Base-by-base conservation (phyloP, 352 stramenopile species). In the Phytophthora nicotianae region DNA sequence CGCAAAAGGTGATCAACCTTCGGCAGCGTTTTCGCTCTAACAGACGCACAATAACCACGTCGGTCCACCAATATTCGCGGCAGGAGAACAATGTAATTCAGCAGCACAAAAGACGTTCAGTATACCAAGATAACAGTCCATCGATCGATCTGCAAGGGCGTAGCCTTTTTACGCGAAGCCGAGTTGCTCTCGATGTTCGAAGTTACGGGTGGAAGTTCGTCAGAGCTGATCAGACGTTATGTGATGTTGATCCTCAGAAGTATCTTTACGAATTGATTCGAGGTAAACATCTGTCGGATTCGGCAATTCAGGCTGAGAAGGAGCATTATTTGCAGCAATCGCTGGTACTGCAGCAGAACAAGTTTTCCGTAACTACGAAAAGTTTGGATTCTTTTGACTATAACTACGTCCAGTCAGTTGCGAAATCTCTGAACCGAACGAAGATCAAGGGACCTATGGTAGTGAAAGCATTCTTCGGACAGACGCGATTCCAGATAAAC, bases 21-120 rank as follows among this genome's bases (percentile, higher is more conserved):
- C 37, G 16, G 37, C 37, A 43, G 37, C 37, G 37, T n/a, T 43
- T 43, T 21, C 37, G 37, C 37, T 24, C 21, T n/a, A n/a, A 23
- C 37, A 43, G 37, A 23, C 37, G 37, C 37, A 43, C 37, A 23
- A 23, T 23, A 23, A 43, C n/a, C 37, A 4, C 8, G n/a, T 21
- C 5, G 16, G 16, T 23, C 0, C 37, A 23, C n/a, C 16, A 23
- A 43, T 23, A 43, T 43, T 43, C 37, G n/a, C 37, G 6, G 4
- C 37, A 43, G 16, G 37, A 43, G 37, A 43, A 43, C 37, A 43
- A 43, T 43, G 17, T 7, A 43, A 43, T 43, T 21, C 16, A 43
- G 37, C 5, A 43, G 37, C 5, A 43, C 37, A 43, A 43, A 9
- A 10, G 5, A 21, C 37, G 37, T 43, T 43, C 37, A 23, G 13